Evolutionary conservation across 2,329 filamentous ascomycete genomes (phyloP).

Genomic region (Fusarium poae): DNA sequence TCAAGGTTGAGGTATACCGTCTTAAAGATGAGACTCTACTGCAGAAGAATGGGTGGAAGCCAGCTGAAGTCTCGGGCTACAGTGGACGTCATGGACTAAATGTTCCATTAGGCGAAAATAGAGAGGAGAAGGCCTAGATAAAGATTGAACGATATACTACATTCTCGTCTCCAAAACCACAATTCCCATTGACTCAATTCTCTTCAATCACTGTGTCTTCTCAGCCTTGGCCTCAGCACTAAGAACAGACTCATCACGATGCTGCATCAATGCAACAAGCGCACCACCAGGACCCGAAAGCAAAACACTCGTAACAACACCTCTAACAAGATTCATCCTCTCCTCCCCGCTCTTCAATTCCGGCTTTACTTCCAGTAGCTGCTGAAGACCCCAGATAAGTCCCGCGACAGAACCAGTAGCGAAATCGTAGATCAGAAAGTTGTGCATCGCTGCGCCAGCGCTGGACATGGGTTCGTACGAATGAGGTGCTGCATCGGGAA

Average conservation of each 20-base stretch:
- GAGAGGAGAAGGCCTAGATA: conserved; percentile 11
- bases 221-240: conserved; percentile 43
- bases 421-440: conserved; percentile 48
- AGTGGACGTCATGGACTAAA: conserved; percentile 48
- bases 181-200: too few relatives aligned
- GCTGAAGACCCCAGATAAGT: conserved; percentile 40
- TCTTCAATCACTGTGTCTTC: conserved; percentile 37
- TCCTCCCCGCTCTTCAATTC: conserved; percentile 38
- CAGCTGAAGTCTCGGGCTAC: conserved; percentile 71
- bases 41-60: conserved; percentile 69
- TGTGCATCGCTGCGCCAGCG: conserved; percentile 34
- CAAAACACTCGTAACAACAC: conserved; percentile 38
- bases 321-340: conserved; percentile 31
- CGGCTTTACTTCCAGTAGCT: conserved; percentile 31
- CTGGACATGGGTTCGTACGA: conserved; percentile 33
- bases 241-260: conserved; percentile 45
- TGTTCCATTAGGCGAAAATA: conserved; percentile 44
- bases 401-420: conserved; percentile 35
- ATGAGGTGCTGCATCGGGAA: conserved; percentile 38
- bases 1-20: conserved; percentile 79
- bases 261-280: conserved; percentile 46
- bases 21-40: conserved; percentile 68
- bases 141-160: background rate
- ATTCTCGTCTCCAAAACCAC: background rate
- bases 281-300: conserved; percentile 44